Evolutionary conservation across 805 yeast genomes (phyloP).

Genomic region (Ogataea methanolica): DNA sequence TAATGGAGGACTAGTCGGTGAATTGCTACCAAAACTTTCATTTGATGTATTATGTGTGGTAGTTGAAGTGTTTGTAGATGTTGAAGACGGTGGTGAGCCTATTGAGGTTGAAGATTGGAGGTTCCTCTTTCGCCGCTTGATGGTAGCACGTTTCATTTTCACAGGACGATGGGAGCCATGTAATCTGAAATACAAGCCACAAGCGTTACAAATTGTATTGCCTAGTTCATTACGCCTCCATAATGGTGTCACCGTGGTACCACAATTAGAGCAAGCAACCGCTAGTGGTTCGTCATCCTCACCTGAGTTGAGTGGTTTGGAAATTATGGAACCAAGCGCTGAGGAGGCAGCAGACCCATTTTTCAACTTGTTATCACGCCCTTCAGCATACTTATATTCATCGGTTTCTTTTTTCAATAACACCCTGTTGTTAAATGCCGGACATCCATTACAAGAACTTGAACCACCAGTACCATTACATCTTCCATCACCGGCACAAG

Average conservation of each 20-base stretch:
- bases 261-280: slow-evolving; percentile 79
- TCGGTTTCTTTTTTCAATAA: slow-evolving; percentile 25
- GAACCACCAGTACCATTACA: slow-evolving; percentile 90
- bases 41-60: background rate
- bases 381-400: background rate
- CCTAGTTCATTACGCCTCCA: slow-evolving; percentile 85
- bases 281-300: slow-evolving; percentile 39
- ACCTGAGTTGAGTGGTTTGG: background rate
- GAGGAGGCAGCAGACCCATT: no score
- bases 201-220: slow-evolving; percentile 83
- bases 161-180: slow-evolving; percentile 78
- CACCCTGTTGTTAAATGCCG: slow-evolving; percentile 72
- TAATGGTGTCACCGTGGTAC: slow-evolving; percentile 78
- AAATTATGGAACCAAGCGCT: background rate
- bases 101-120: background rate
- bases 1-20: background rate
- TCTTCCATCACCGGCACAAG: slow-evolving; percentile 71
- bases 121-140: slow-evolving; percentile 65
- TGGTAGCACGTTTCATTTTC: slow-evolving; percentile 65
- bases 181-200: slow-evolving; percentile 72
- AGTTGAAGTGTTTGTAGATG: background rate
- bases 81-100: background rate
- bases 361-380: no score
- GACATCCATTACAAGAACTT: slow-evolving; percentile 75
- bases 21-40: background rate